phyloP scores from a whole-genome alignment of 176 grass and related monocot species.

The Triticum timopheevii region DNA sequence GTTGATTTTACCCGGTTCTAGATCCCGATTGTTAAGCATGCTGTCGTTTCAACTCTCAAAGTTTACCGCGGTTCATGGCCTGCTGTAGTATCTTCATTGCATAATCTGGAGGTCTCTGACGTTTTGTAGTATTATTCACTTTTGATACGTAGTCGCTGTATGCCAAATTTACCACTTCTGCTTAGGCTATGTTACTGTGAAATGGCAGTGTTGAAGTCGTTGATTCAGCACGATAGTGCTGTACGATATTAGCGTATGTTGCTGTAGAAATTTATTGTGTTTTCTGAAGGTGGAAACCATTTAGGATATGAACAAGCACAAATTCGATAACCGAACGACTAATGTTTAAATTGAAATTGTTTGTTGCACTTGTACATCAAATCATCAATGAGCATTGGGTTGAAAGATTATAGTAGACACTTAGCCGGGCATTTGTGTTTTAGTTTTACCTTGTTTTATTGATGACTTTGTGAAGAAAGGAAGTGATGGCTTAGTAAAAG shows the following conservation, averaged over 20 bases:
- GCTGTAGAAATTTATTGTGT: background rate
- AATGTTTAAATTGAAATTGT: background rate
- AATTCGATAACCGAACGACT: background rate
- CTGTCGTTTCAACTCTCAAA: background rate
- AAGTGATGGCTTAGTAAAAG: conserved; percentile 83
- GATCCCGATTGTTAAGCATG: background rate
- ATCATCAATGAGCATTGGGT: background rate
- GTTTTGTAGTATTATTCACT: background rate
- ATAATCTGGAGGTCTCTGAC: background rate
- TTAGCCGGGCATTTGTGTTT: background rate
- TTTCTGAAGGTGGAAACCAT: background rate
- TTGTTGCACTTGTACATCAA: background rate
- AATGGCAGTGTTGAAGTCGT: background rate
- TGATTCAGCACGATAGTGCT: background rate
- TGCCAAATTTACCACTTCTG: background rate
- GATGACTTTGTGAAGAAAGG: conserved; percentile 37
- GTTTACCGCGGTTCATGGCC: background rate
- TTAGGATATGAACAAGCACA: background rate
- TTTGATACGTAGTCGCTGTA: background rate
- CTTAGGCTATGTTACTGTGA: background rate
- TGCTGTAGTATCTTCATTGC: background rate
- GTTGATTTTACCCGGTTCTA: background rate
- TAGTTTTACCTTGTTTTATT: background rate
- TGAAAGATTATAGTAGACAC: background rate
- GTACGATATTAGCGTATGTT: background rate